These are phyloP conservation scores for Boletus coccyginus DNA, from an alignment of 768 basidiomycete species.

Conservation along the genomic window DNA sequence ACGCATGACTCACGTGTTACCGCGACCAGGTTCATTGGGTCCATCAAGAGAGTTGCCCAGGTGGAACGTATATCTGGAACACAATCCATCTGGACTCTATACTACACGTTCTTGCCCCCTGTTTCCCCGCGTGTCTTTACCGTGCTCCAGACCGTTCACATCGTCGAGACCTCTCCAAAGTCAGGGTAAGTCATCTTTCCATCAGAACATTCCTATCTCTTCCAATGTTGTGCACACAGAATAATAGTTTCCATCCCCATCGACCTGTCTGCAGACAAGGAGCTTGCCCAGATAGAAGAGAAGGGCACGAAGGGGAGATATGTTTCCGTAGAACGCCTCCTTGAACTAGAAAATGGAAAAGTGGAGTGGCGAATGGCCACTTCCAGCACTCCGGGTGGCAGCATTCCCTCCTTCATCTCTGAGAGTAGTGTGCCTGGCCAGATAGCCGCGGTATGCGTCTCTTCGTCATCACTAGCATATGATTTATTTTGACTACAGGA, in stretches of 20 bases:
- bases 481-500: slow-evolving; percentile 43
- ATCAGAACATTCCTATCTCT: not conserved
- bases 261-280: slow-evolving; percentile 56
- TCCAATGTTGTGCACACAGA: slow-evolving; percentile 12
- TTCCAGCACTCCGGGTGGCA: slow-evolving; percentile 67
- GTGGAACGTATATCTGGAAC: slow-evolving; percentile 63
- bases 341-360: slow-evolving; percentile 58
- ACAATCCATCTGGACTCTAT: slow-evolving; percentile 65
- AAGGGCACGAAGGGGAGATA: slow-evolving; percentile 67
- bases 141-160: slow-evolving; percentile 60
- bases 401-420: slow-evolving; percentile 61
- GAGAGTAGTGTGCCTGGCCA: slow-evolving; percentile 59
- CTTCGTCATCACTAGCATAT: not conserved
- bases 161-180: slow-evolving; percentile 48
- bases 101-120: slow-evolving; percentile 70
- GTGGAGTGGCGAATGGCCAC: slow-evolving; percentile 84
- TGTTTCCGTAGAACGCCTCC: slow-evolving; percentile 63
- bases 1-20: not conserved
- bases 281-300: slow-evolving; percentile 59
- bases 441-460: slow-evolving; percentile 51
- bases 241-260: slow-evolving; percentile 62
- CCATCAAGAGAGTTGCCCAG: slow-evolving; percentile 59
- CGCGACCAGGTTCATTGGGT: slow-evolving; percentile 55
- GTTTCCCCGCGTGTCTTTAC: slow-evolving; percentile 76
- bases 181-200: slow-evolving; percentile 49